These are phyloP conservation scores for Sindora glabra DNA, from an alignment of 306 rosid species.

Conservation along the genomic window DNA sequence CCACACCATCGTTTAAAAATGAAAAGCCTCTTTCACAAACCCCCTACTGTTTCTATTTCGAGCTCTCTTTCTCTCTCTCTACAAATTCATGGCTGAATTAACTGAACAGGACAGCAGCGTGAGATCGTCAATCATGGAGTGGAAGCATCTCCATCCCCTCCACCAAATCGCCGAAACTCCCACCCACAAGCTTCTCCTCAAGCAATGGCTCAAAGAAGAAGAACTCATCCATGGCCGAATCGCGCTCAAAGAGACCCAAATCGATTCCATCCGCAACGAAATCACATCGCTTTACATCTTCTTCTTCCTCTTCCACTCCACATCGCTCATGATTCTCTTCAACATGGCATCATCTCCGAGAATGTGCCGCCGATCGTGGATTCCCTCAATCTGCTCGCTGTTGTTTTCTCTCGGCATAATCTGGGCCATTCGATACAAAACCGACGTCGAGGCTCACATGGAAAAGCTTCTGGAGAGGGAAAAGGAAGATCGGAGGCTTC, in stretches of 20 bases:
- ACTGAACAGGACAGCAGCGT: slow-evolving; percentile 18
- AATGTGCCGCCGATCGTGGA: slow-evolving; percentile 44
- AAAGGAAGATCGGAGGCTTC: slow-evolving; percentile 39
- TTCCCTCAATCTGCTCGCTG: slow-evolving; percentile 42
- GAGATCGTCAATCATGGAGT: slow-evolving; percentile 31
- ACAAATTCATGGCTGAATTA: slow-evolving; percentile 26
- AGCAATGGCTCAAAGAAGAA: slow-evolving; percentile 66
- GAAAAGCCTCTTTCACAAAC: not conserved
- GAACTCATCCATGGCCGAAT: slow-evolving; percentile 44
- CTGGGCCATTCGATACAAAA: slow-evolving; percentile 53
- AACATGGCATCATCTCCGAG: slow-evolving; percentile 23
- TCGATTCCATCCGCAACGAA: slow-evolving; percentile 41
- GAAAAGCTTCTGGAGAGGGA: slow-evolving; percentile 48
- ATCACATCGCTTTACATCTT: slow-evolving; percentile 47
- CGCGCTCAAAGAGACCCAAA: slow-evolving; percentile 46
- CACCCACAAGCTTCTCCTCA: no score
- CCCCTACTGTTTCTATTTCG: not conserved
- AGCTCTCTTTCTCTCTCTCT: not conserved
- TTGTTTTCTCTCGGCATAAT: slow-evolving; percentile 43
- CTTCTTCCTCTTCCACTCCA: slow-evolving; percentile 63
- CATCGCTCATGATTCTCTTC: slow-evolving; percentile 40
- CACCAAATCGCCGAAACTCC: slow-evolving; percentile 51
- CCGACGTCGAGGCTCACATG: slow-evolving; percentile 39
- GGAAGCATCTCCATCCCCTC: slow-evolving; percentile 39
- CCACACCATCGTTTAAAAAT: slow-evolving; percentile 5